Percentiles rank a stretch among this genome's conserved stretches.
These are phyloP conservation scores for Orbilia oligospora DNA, from an alignment of 2,329 filamentous ascomycete species.

Conservation along the genomic window DNA sequence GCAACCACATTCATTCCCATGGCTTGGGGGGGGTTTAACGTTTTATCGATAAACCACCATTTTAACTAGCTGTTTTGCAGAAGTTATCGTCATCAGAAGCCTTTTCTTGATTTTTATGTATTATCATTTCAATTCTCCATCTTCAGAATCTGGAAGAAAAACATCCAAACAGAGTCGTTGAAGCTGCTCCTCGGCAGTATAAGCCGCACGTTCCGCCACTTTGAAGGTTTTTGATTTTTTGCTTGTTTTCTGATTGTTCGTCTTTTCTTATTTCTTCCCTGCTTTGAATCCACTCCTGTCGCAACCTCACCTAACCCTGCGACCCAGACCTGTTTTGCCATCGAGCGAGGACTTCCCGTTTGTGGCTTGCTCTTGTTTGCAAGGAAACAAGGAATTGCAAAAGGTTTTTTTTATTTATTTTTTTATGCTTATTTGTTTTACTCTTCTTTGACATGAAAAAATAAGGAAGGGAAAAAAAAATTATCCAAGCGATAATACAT, in stretches of 20 bases:
- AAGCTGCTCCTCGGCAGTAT: conserved; percentile 47
- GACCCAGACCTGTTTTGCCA: conserved; percentile 60
- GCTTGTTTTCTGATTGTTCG: conserved; percentile 30
- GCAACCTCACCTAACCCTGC: conserved; percentile 59
- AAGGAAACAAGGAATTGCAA: conserved; percentile 46
- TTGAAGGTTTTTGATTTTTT: conserved; percentile 28
- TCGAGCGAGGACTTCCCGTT: conserved; percentile 61
- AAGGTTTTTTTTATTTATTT: conserved; percentile 28
- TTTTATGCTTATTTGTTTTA: no score
- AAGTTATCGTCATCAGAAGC: conserved; percentile 38
- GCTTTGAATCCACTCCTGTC: conserved; percentile 59
- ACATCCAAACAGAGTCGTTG: conserved; percentile 29
- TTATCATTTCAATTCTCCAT: conserved; percentile 28
- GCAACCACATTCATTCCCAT: conserved; percentile 50
- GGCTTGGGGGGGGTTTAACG: conserved; percentile 16
- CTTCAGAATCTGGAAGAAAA: conserved; percentile 13
- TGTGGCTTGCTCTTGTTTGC: conserved; percentile 61
- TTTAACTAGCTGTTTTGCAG: conserved; percentile 23
- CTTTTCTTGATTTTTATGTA: conserved; percentile 27
- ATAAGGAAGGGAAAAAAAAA: not conserved
- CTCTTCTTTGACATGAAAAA: conserved; percentile 15
- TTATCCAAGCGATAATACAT: conserved; percentile 10
- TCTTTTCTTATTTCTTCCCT: conserved; percentile 41
- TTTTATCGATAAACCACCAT: conserved; percentile 39
- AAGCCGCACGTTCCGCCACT: conserved; percentile 61